Percentiles rank a stretch among this genome's conserved stretches.
Conservation (phyloP, 306 rosid species). For the Lablab purpureus region DNA sequence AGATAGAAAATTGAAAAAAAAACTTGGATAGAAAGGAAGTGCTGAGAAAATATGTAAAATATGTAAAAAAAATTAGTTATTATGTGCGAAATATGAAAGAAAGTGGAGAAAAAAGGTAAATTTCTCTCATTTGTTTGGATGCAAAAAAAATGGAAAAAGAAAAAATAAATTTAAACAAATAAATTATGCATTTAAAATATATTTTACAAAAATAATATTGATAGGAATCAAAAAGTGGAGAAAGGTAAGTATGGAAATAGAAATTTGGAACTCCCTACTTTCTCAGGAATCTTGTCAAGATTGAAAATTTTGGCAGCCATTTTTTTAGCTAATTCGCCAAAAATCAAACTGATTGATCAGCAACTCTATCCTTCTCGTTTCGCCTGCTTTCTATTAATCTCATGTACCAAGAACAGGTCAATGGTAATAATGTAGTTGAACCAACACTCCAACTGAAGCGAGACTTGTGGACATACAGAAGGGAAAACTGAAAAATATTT, state of each 20-base stretch:
- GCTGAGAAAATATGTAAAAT: not conserved
- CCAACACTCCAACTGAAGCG: not conserved
- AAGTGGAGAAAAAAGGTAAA: not conserved
- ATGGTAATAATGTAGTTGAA: not conserved
- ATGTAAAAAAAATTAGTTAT: not conserved
- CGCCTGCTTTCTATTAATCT: not conserved
- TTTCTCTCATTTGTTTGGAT: not conserved
- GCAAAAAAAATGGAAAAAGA: not conserved
- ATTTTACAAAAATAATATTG: not conserved
- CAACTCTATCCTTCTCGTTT: not conserved
- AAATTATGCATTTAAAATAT: not conserved
- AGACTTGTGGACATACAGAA: not conserved
- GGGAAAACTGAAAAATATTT: not conserved
- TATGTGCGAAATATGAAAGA: not conserved
- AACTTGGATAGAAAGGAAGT: not conserved
- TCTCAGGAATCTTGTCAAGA: not conserved
- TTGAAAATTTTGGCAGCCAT: not conserved
- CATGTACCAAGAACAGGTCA: not conserved
- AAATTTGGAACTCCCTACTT: not conserved
- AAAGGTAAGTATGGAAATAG: not conserved
- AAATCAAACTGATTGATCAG: not conserved
- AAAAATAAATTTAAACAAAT: not conserved
- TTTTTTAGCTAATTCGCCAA: not conserved
- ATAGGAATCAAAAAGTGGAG: not conserved
- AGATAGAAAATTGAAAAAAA: not conserved